phyloP scores from a whole-genome alignment of 768 basidiomycete species.

The Terana coerulea region DNA sequence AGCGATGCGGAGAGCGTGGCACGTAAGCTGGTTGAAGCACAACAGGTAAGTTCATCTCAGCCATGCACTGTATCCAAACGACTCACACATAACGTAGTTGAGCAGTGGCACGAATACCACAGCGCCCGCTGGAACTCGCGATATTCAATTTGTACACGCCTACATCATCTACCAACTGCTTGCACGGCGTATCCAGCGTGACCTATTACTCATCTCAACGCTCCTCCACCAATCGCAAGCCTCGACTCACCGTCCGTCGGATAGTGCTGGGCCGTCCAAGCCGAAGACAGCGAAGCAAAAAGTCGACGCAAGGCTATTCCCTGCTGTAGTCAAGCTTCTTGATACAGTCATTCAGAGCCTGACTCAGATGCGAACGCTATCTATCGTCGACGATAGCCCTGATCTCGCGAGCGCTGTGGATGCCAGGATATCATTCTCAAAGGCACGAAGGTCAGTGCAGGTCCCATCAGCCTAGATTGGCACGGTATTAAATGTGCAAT shows the following conservation, averaged over 20 bases:
- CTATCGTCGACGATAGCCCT: constrained; percentile 84
- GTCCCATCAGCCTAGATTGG: no score
- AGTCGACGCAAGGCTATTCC: constrained; percentile 73
- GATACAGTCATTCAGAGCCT: constrained; percentile 85
- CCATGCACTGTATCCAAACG: background rate
- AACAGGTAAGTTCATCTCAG: constrained; percentile 51
- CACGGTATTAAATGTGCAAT: no score
- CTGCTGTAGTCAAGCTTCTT: constrained; percentile 83
- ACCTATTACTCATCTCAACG: constrained; percentile 73
- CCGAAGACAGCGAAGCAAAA: constrained; percentile 34
- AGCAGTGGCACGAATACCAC: constrained; percentile 39
- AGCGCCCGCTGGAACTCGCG: constrained; percentile 49
- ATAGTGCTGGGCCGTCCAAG: constrained; percentile 20
- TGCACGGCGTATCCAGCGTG: constrained; percentile 83
- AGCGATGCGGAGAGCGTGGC: constrained; percentile 90
- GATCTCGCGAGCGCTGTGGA: constrained; percentile 80
- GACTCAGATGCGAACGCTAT: constrained; percentile 77
- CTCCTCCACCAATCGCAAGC: constrained; percentile 37
- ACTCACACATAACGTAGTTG: constrained; percentile 25
- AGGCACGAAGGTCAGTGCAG: constrained; percentile 59
- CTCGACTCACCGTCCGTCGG: constrained; percentile 33
- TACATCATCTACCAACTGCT: constrained; percentile 88
- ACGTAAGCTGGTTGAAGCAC: constrained; percentile 75
- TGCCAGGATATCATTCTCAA: constrained; percentile 67
- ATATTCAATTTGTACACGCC: constrained; percentile 81